Conservation (phyloP, 768 basidiomycete genomes). For the Hygrocybe coccinea region DNA sequence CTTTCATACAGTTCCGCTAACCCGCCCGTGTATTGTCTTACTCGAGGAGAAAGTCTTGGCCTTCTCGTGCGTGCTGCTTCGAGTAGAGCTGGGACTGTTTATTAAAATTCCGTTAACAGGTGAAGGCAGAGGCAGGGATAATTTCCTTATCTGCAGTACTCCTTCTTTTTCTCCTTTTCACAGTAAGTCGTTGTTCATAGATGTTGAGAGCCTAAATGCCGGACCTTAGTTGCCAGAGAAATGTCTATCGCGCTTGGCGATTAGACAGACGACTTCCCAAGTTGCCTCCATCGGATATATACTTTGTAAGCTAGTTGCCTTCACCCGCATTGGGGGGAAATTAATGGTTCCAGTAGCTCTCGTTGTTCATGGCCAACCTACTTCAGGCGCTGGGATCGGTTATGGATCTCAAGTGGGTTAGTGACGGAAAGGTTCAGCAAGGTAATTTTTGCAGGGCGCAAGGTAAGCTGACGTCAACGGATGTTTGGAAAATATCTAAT, state of each 20-base stretch:
- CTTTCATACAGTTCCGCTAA: background rate
- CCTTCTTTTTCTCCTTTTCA: background rate
- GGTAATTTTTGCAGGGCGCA: slow-evolving; percentile 6
- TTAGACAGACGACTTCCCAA: background rate
- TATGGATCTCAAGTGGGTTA: slow-evolving; percentile 9
- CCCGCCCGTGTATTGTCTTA: slow-evolving; percentile 1
- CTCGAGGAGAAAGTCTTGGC: slow-evolving; percentile 1
- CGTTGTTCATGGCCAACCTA: slow-evolving; percentile 1
- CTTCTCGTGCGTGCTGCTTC: background rate
- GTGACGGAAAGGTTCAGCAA: slow-evolving; percentile 3
- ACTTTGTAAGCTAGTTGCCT: background rate
- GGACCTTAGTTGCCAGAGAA: background rate
- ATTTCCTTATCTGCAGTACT: background rate
- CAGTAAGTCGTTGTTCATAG: background rate
- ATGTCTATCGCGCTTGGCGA: background rate
- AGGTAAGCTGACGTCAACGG: background rate
- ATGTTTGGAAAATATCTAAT: background rate
- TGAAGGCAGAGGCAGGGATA: background rate
- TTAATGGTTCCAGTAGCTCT: background rate
- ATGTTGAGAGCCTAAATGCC: background rate
- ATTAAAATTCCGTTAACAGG: background rate
- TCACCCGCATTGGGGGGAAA: background rate
- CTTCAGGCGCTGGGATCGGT: slow-evolving; percentile 1
- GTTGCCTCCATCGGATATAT: background rate
- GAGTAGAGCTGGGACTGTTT: background rate